Evolutionary conservation across 2,329 filamentous ascomycete genomes (phyloP).

Genomic region (Arthrocladium fulminans): DNA sequence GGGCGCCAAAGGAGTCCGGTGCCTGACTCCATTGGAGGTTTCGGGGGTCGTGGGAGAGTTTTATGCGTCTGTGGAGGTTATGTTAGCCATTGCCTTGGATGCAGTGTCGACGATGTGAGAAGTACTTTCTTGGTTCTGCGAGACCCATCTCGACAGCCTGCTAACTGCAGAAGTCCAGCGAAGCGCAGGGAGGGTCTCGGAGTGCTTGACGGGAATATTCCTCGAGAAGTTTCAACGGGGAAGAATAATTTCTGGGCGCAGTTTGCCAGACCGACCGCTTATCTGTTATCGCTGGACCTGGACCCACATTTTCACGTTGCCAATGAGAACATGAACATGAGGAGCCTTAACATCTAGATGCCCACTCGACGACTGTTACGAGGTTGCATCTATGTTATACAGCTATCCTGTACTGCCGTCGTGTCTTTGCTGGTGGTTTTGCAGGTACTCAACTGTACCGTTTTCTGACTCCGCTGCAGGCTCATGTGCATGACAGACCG

Average conservation of each 20-base stretch:
- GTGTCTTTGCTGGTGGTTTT: too few relatives aligned
- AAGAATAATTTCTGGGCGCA: background rate
- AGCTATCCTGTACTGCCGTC: too few relatives aligned
- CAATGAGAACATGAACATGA: background rate
- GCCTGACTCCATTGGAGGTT: constrained; percentile 88
- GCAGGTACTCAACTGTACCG: too few relatives aligned
- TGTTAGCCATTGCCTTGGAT: background rate
- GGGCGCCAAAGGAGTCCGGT: constrained; percentile 76
- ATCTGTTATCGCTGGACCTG: background rate
- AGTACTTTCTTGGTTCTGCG: constrained; percentile 56
- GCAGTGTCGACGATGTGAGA: background rate
- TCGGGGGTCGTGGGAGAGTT: constrained; percentile 85
- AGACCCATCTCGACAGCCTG: constrained; percentile 58
- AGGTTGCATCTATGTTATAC: too few relatives aligned
- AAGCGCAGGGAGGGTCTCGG: background rate
- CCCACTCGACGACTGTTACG: too few relatives aligned
- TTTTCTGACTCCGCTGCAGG: too few relatives aligned
- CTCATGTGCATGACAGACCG: too few relatives aligned
- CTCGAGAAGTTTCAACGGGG: background rate
- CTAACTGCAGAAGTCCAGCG: too few relatives aligned
- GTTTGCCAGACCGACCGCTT: background rate
- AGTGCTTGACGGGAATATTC: too few relatives aligned
- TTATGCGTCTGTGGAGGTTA: constrained; percentile 47
- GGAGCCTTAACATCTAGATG: too few relatives aligned
- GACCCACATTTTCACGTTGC: too few relatives aligned